Evolutionary conservation across 2,329 filamentous ascomycete species (phyloP).

Genomic region (Ceratocystis cubensis): DNA sequence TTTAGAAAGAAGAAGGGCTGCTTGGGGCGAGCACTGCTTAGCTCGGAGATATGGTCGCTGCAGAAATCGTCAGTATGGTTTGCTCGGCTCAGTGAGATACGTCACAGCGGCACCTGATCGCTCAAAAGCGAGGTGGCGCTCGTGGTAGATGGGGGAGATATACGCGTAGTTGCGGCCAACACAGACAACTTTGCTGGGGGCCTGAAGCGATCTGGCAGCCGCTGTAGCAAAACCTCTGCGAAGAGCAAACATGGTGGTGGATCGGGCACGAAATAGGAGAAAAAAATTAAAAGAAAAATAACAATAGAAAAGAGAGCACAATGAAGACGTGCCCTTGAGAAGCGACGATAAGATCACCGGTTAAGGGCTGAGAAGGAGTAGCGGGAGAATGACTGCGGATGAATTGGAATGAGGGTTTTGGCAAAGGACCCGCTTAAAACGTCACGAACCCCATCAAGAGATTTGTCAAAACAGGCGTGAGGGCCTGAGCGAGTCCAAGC

Average conservation of each 20-base stretch:
- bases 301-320: too few relatives aligned
- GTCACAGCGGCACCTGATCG: slow-evolving; percentile 21
- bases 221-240: slow-evolving; percentile 30
- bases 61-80: not conserved
- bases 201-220: slow-evolving; percentile 37
- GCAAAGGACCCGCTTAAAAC: slow-evolving; percentile 3
- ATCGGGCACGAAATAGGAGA: not conserved
- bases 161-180: slow-evolving; percentile 95
- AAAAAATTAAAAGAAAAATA: not conserved
- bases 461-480: too few relatives aligned
- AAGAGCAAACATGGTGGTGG: slow-evolving; percentile 29
- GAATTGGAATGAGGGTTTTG: too few relatives aligned
- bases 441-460: not conserved
- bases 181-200: slow-evolving; percentile 69
- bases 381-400: not conserved
- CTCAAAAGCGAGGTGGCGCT: not conserved
- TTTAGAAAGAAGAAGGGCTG: slow-evolving; percentile 99
- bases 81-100: not conserved
- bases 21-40: slow-evolving; percentile 76
- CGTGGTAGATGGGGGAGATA: slow-evolving; percentile 27
- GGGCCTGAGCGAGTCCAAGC: too few relatives aligned
- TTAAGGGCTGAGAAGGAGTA: not conserved
- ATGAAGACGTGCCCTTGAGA: too few relatives aligned
- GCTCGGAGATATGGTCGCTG: slow-evolving; percentile 85
- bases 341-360: too few relatives aligned